A percentile compares a stretch with the other conserved stretches of the same genome.
phyloP scores from a whole-genome alignment of 139 green algal species.

The Haematococcus sp. region DNA sequence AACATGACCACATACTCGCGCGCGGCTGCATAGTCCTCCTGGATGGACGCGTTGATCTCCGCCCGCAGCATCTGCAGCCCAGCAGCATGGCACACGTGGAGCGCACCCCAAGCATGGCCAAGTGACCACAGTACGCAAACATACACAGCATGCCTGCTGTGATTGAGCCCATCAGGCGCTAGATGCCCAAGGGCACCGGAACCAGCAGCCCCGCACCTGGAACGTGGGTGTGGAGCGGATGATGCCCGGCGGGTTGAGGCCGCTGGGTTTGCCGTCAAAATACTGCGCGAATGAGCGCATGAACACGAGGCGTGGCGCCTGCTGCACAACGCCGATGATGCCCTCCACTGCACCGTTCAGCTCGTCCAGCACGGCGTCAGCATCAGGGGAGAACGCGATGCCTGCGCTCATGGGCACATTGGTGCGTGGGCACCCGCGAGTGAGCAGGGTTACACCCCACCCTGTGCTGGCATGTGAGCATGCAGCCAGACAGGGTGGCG shows the following conservation, averaged over 20 bases:
- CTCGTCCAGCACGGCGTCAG: conserved; percentile 50
- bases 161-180: conserved; percentile 44
- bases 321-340: conserved; percentile 46
- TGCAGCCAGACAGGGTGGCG: too few species aligned
- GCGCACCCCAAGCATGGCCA: too few species aligned
- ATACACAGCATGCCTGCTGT: not conserved
- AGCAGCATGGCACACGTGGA: too few species aligned
- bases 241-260: conserved; percentile 61
- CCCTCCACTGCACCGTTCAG: conserved; percentile 69
- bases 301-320: conserved; percentile 66
- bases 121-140: too few species aligned
- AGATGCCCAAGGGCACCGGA: too few species aligned
- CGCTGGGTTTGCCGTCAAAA: conserved; percentile 67
- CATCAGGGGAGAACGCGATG: conserved; percentile 63
- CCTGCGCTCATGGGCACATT: not conserved
- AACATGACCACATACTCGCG: conserved; percentile 63
- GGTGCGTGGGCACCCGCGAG: too few species aligned
- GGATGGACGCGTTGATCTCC: conserved; percentile 36
- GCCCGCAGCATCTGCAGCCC: too few species aligned
- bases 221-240: conserved; percentile 53
- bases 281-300: conserved; percentile 69
- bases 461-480: too few species aligned
- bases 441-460: too few species aligned
- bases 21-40: conserved; percentile 50
- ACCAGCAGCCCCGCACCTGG: conserved; percentile 20